Percentiles rank a stretch among this genome's conserved stretches.
Conservation (phyloP, 768 basidiomycete species). For the Austroboletus eburneus region DNA sequence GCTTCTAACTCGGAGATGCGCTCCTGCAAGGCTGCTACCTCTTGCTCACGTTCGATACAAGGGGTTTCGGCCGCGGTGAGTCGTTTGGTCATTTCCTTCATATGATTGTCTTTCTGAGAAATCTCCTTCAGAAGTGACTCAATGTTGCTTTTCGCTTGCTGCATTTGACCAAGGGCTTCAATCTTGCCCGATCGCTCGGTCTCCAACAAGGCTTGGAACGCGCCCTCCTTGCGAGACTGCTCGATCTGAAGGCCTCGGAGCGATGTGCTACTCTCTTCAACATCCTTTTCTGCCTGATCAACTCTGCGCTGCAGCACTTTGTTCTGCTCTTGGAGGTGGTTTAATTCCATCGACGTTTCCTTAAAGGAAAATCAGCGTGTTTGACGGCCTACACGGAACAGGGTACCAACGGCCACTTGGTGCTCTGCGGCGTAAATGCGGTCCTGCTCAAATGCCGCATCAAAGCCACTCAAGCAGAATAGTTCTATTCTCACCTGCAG, state of each 20-base stretch:
- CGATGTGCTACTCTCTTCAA: slow-evolving; percentile 8
- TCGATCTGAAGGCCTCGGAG: slow-evolving; percentile 19
- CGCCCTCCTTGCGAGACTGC: slow-evolving; percentile 25
- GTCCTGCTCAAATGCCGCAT: slow-evolving; percentile 14
- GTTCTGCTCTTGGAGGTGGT: slow-evolving; percentile 22
- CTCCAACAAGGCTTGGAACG: slow-evolving; percentile 18
- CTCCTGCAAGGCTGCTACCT: slow-evolving; percentile 16
- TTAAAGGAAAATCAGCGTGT: slow-evolving; percentile 4
- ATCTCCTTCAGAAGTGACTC: slow-evolving; percentile 22
- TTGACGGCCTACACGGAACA: background rate
- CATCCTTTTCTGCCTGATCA: slow-evolving; percentile 8
- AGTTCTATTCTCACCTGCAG: slow-evolving; percentile 35
- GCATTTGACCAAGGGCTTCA: slow-evolving; percentile 16
- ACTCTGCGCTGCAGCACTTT: slow-evolving; percentile 11
- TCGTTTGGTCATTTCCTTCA: slow-evolving; percentile 20
- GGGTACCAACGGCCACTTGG: slow-evolving; percentile 14
- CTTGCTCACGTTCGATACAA: slow-evolving; percentile 26
- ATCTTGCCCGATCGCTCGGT: slow-evolving; percentile 19
- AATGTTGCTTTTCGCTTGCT: slow-evolving; percentile 16
- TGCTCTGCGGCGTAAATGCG: slow-evolving; percentile 18
- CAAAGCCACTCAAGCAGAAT: background rate
- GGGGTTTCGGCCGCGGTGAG: slow-evolving; percentile 21
- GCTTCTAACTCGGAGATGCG: slow-evolving; percentile 28
- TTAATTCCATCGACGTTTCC: slow-evolving; percentile 14
- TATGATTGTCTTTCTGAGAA: slow-evolving; percentile 15